phyloP scores from a whole-genome alignment of 1,139 yeast species.

The Groenewaldozyma auringiensis region DNA sequence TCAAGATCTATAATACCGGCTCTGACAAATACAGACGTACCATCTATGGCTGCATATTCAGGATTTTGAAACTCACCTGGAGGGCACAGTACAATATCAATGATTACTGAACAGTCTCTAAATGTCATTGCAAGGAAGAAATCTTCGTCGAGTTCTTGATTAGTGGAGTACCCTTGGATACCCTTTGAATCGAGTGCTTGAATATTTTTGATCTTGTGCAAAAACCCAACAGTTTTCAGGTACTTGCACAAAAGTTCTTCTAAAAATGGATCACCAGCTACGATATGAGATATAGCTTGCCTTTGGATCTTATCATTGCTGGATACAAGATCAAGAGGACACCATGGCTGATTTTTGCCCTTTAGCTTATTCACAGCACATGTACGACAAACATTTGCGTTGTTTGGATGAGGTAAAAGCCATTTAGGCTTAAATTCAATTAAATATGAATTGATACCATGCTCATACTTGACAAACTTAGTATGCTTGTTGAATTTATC shows the following conservation, averaged over 20 bases:
- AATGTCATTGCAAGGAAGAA: slow-evolving; percentile 33
- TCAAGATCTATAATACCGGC: slow-evolving; percentile 33
- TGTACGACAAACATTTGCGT: slow-evolving; percentile 34
- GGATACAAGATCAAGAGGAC: slow-evolving; percentile 31
- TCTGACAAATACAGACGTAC: slow-evolving; percentile 10
- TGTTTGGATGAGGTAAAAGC: slow-evolving; percentile 33
- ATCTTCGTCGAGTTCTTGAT: slow-evolving; percentile 17
- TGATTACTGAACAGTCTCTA: slow-evolving; percentile 34
- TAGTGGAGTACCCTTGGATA: slow-evolving; percentile 15
- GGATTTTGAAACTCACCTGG: not conserved
- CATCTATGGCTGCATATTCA: not conserved
- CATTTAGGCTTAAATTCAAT: slow-evolving; percentile 43
- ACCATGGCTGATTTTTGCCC: slow-evolving; percentile 24
- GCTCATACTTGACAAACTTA: not conserved
- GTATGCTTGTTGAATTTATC: not conserved
- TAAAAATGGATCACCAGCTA: not conserved
- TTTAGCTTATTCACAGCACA: slow-evolving; percentile 36
- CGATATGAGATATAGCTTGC: not conserved
- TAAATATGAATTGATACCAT: slow-evolving; percentile 12
- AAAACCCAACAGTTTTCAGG: slow-evolving; percentile 15
- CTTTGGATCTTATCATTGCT: not conserved
- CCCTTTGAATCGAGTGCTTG: slow-evolving; percentile 26
- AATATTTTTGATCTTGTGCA: slow-evolving; percentile 19
- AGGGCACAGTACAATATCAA: slow-evolving; percentile 8
- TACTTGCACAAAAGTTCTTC: not conserved